Evolutionary conservation across 2,329 filamentous ascomycete genomes (phyloP).

Genomic region (Phialemonium atrogriseum): DNA sequence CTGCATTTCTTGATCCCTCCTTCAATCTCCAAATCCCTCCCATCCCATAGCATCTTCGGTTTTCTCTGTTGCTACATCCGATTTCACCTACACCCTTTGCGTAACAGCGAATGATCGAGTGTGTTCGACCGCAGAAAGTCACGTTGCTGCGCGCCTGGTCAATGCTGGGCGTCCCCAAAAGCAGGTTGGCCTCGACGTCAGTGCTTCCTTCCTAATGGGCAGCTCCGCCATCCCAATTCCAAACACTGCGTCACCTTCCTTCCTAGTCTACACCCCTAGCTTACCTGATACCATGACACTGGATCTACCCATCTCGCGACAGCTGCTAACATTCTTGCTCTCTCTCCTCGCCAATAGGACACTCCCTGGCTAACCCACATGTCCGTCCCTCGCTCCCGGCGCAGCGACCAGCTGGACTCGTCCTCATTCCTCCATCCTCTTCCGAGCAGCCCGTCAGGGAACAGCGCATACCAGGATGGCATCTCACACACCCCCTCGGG

Average conservation of each 20-base stretch:
- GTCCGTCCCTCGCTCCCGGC: slow-evolving; percentile 34
- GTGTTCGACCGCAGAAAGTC: too few species aligned
- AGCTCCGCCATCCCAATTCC: too few species aligned
- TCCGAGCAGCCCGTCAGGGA: slow-evolving; percentile 14
- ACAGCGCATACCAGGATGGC: slow-evolving; percentile 19
- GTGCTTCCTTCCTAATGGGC: too few species aligned
- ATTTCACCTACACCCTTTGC: too few species aligned
- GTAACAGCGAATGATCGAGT: too few species aligned
- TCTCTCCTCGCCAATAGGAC: slow-evolving; percentile 21
- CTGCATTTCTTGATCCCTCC: slow-evolving; percentile 4
- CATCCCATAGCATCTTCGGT: too few species aligned
- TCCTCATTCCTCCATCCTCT: slow-evolving; percentile 14
- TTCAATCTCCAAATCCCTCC: too few species aligned
- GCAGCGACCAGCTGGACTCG: slow-evolving; percentile 22
- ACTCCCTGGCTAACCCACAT: slow-evolving; percentile 47
- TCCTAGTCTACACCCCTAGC: too few species aligned
- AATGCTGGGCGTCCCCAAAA: too few species aligned
- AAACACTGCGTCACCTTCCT: slow-evolving; percentile 1
- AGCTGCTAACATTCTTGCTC: slow-evolving; percentile 8
- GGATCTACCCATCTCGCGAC: slow-evolving; percentile 2
- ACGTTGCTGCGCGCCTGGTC: too few species aligned
- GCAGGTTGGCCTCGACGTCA: too few species aligned
- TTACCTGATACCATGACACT: slow-evolving; percentile 5
- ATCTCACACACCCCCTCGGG: slow-evolving; percentile 24
- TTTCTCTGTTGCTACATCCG: slow-evolving; percentile 3